Conservation (phyloP, 2,329 filamentous ascomycete species). For the Aspergillus puulaauensis region DNA sequence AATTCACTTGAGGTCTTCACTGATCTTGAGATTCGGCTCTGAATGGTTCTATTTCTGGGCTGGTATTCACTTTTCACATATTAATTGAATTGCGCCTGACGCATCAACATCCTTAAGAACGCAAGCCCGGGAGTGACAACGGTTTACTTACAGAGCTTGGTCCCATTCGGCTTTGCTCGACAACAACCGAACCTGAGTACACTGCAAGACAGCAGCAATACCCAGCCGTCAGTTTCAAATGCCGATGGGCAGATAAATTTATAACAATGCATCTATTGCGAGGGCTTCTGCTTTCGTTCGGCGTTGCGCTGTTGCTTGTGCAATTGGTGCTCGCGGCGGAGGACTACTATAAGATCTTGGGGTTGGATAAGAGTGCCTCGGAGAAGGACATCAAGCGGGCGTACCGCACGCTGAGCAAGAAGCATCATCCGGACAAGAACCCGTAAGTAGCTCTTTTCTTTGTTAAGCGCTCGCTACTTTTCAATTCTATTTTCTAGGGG, state of each 20-base stretch:
- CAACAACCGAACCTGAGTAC: neutral
- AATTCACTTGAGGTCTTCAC: constrained; percentile 18
- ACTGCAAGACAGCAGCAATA: neutral
- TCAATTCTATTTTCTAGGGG: neutral
- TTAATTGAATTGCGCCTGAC: neutral
- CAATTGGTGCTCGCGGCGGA: constrained; percentile 43
- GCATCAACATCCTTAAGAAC: neutral
- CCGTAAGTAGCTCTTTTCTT: constrained; percentile 59
- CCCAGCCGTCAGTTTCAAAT: constrained; percentile 14
- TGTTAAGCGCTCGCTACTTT: no score
- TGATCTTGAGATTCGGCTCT: constrained; percentile 15
- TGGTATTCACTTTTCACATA: neutral
- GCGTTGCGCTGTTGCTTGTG: constrained; percentile 36
- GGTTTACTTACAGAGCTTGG: neutral
- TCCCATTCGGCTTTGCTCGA: neutral
- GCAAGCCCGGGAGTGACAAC: neutral
- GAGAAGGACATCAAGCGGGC: constrained; percentile 91
- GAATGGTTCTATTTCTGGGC: neutral
- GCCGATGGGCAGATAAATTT: constrained; percentile 10
- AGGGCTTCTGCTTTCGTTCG: constrained; percentile 28
- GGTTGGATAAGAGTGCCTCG: constrained; percentile 73
- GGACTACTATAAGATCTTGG: constrained; percentile 68
- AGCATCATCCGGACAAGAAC: constrained; percentile 97
- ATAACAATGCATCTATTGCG: constrained; percentile 32
- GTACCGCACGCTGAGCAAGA: constrained; percentile 89